phyloP scores from a whole-genome alignment of 495 filamentous ascomycete genomes.

The Mytilinidion resinicola region DNA sequence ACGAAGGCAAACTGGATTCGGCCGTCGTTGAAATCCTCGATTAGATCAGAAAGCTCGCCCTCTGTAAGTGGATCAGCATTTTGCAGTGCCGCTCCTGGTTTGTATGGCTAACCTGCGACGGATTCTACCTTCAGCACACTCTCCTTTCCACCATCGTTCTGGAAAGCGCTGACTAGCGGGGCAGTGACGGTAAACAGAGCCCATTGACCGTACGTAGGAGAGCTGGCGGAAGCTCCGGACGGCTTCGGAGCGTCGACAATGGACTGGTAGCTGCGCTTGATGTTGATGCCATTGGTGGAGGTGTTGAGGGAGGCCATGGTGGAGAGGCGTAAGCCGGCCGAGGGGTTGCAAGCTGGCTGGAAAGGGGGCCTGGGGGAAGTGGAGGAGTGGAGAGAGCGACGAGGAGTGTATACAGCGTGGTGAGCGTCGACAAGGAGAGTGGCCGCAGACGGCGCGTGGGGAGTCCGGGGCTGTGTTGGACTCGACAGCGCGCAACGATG shows the following conservation, averaged over 20 bases:
- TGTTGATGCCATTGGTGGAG: slow-evolving; percentile 83
- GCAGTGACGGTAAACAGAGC: slow-evolving; percentile 86
- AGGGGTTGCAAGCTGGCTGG: neutral
- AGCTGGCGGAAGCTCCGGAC: slow-evolving; percentile 57
- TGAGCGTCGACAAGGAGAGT: no score
- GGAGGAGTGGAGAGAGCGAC: neutral
- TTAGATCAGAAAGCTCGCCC: slow-evolving; percentile 87
- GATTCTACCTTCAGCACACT: slow-evolving; percentile 90
- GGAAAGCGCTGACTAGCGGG: slow-evolving; percentile 84
- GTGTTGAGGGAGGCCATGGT: slow-evolving; percentile 88
- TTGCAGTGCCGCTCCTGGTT: neutral
- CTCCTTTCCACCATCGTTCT: slow-evolving; percentile 77
- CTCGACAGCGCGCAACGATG: no score
- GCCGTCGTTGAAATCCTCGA: slow-evolving; percentile 96
- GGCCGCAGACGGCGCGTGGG: no score
- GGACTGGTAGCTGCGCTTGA: slow-evolving; percentile 84
- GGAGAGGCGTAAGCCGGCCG: neutral
- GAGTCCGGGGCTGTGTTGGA: no score
- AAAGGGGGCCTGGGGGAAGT: neutral
- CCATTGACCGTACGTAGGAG: slow-evolving; percentile 76
- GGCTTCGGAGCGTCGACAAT: slow-evolving; percentile 68
- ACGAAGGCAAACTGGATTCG: slow-evolving; percentile 94
- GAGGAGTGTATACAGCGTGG: neutral
- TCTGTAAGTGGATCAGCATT: slow-evolving; percentile 46
- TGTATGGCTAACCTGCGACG: slow-evolving; percentile 56